Base-by-base conservation (phyloP, 805 yeast genomes). In the Wickerhamiella nectarea region DNA sequence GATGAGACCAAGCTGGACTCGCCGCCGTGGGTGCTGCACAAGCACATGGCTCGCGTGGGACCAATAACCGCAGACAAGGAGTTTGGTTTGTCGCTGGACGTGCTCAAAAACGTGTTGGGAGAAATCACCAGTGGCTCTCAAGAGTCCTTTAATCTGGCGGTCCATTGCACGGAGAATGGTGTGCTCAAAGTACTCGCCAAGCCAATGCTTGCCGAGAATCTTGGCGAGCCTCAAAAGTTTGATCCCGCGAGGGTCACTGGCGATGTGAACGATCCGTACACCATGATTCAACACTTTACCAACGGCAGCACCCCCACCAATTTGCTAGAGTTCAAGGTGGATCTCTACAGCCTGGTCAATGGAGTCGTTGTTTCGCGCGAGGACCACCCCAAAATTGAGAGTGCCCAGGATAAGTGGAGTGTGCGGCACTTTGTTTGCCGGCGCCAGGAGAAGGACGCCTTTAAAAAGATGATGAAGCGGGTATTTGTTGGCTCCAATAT, bases 381-480 rank as follows among this genome's bases (percentile, higher is more conserved):
- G 55, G 21, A 52, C 44, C 48, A 56, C 54, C 55, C 63, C 43
- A 45, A 56, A 50, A 34, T 45, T 26, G 29, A 56, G 46, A 48
- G 55, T 48, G n/a, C 19, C 11, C 34, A 40, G 4, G 56, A 51
- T n/a, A 47, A 50, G 8, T 70, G 74, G 74, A 52, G 47, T 5
- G 58, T 63, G 49, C 36, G 41, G 52, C 43, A 29, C 46, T 35
- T 53, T 28, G 31, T 28, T 14, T 11, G 15, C 12, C n/a, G 12
- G 31, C 14, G n/a, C 14, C 14, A 15, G 62, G 98, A 91, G 68
- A 89, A 80, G 54, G 78, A 79, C 50, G 85, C 84, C 62, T 91
- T 91, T 59, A 74, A 70, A 58, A 84, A 83, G 60, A 91, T 91
- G 97, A 86, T 91, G 48, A 70, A 78, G 47, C 66, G 70, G 50